Evolutionary conservation across 2,329 filamentous ascomycete species (phyloP).

Genomic region (Calycina marina): DNA sequence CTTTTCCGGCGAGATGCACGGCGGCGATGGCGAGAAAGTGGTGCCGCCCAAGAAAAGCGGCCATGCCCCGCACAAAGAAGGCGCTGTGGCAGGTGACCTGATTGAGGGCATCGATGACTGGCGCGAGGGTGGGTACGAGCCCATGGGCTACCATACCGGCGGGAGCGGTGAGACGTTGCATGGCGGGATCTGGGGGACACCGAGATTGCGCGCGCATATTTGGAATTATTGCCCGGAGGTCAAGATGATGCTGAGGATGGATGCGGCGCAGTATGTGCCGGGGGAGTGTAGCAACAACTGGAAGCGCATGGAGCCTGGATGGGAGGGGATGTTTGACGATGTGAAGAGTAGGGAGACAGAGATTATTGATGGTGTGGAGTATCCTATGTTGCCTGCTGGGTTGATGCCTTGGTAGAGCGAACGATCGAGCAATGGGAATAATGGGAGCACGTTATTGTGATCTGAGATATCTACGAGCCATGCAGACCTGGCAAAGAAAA

Average conservation of each 20-base stretch:
- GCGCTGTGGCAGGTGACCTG: constrained; percentile 14
- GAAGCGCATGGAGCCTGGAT: constrained; percentile 26
- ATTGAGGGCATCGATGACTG: constrained; percentile 33
- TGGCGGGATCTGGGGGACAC: constrained; percentile 33
- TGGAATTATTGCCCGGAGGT: constrained; percentile 44
- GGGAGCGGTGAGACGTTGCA: constrained; percentile 32
- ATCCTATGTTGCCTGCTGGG: constrained; percentile 19
- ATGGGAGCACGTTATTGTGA: too few species aligned
- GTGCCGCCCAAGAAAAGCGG: constrained; percentile 9
- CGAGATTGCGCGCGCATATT: constrained; percentile 32
- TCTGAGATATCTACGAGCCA: too few species aligned
- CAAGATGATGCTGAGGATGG: constrained; percentile 42
- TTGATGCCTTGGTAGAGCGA: constrained; percentile 18
- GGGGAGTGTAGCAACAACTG: constrained; percentile 31
- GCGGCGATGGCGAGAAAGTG: constrained; percentile 23
- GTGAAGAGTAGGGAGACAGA: constrained; percentile 10
- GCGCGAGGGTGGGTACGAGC: constrained; percentile 37
- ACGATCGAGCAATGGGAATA: too few species aligned
- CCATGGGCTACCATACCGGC: constrained; percentile 44
- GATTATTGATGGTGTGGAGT: constrained; percentile 20
- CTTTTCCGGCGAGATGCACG: constrained; percentile 36
- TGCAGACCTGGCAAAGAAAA: too few species aligned
- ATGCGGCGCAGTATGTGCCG: constrained; percentile 34
- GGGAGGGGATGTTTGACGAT: constrained; percentile 10
- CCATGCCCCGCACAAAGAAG: constrained; percentile 7